Evolutionary conservation across 2,329 filamentous ascomycete species (phyloP).

Genomic region (Capronia americana): DNA sequence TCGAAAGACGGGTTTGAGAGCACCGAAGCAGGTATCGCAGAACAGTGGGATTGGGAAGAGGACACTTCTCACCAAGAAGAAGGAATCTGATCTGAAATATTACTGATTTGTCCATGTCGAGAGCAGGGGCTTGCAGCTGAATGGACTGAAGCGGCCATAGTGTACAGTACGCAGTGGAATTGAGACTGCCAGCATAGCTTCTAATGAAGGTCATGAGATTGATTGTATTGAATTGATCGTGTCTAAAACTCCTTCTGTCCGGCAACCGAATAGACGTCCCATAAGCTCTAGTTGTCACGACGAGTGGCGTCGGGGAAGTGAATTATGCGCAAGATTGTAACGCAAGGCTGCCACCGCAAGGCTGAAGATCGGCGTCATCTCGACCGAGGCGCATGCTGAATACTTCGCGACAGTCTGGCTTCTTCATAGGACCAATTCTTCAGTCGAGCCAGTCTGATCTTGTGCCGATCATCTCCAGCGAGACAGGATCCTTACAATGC

Average conservation of each 20-base stretch:
- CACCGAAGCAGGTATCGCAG: conserved; percentile 20
- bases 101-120: conserved; percentile 5
- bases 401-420: conserved; percentile 30
- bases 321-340: not conserved
- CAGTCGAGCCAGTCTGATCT: not conserved
- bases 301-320: not conserved
- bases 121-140: not conserved
- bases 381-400: conserved; percentile 14
- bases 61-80: conserved; percentile 36
- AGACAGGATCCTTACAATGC: conserved; percentile 14
- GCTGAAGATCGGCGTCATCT: conserved; percentile 32
- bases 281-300: no score
- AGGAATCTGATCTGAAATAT: conserved; percentile 19
- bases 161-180: not conserved
- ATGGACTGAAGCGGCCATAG: not conserved
- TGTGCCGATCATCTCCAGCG: not conserved
- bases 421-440: conserved; percentile 16
- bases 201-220: not conserved
- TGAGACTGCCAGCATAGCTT: not conserved
- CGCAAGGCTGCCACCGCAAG: conserved; percentile 20
- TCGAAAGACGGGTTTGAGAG: conserved; percentile 8
- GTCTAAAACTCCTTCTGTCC: not conserved
- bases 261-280: not conserved
- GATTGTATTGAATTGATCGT: not conserved
- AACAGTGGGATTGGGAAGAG: conserved; percentile 32